Evolutionary conservation across 495 filamentous ascomycete species (phyloP).

Genomic region (Talaromyces nanjingensis): DNA sequence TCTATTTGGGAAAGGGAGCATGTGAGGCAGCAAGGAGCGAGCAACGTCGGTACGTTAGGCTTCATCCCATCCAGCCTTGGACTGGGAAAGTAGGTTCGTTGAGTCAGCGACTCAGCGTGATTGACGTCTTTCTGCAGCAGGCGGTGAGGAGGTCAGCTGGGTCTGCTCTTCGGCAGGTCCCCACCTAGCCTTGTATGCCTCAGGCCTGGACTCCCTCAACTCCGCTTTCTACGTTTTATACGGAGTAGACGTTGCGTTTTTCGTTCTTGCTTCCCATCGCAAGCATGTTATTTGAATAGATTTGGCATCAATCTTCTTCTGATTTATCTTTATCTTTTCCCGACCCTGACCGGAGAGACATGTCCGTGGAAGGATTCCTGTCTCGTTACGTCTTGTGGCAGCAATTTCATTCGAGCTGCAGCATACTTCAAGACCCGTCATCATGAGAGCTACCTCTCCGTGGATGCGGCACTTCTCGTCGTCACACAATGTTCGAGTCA

Average conservation of each 20-base stretch:
- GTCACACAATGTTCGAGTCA: neutral
- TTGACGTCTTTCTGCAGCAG: neutral
- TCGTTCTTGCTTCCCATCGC: neutral
- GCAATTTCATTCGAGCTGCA: slow-evolving; percentile 3
- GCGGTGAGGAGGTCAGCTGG: neutral
- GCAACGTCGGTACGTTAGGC: neutral
- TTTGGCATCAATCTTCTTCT: neutral
- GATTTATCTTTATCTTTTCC: neutral
- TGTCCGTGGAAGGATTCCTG: neutral
- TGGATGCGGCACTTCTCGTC: neutral
- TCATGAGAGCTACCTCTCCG: neutral
- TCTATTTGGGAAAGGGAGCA: neutral
- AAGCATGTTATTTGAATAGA: neutral
- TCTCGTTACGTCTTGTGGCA: neutral
- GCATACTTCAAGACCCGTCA: neutral
- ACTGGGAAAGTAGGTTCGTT: neutral
- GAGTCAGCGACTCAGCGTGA: neutral
- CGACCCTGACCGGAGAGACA: neutral
- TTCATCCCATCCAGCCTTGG: neutral
- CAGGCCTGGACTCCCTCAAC: too few species aligned
- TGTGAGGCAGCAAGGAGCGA: neutral
- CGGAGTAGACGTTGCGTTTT: neutral
- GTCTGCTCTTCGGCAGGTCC: neutral
- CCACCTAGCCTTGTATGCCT: too few species aligned
- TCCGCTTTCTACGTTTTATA: neutral